A percentile compares a stretch with the other conserved stretches of the same genome.
These are phyloP conservation scores for Cucurbita argyrosperma DNA, from an alignment of 306 rosid genomes.

Conservation along the genomic window DNA sequence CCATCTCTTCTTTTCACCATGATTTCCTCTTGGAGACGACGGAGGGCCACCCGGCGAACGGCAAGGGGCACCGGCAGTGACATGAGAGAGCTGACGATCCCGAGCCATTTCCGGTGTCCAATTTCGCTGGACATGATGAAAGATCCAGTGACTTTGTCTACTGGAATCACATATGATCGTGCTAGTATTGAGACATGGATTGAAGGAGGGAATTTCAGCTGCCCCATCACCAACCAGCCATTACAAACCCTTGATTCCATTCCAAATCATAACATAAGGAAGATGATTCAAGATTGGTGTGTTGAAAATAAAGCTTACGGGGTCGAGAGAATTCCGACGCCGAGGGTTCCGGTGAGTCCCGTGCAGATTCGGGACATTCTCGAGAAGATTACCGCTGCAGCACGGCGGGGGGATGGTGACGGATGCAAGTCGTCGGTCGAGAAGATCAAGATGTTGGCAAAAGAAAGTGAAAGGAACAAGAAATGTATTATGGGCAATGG, in stretches of 20 bases:
- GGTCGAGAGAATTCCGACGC: conserved; percentile 36
- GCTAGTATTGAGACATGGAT: conserved; percentile 39
- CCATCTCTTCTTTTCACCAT: neutral
- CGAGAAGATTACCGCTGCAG: neutral
- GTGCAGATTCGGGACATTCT: conserved; percentile 11
- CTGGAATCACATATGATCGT: conserved; percentile 44
- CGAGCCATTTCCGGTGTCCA: conserved; percentile 34
- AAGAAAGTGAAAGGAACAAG: conserved; percentile 34
- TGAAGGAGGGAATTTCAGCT: conserved; percentile 28
- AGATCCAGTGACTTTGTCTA: conserved; percentile 39
- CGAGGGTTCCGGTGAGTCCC: conserved; percentile 18
- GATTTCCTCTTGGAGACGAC: conserved; percentile 33
- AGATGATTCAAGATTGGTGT: conserved; percentile 47
- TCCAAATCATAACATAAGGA: conserved; percentile 35
- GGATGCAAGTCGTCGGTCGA: conserved; percentile 11
- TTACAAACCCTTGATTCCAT: conserved; percentile 20
- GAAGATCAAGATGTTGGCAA: conserved; percentile 14
- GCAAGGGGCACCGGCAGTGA: neutral
- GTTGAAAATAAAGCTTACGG: conserved; percentile 24
- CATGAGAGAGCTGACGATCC: conserved; percentile 21
- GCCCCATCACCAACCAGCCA: conserved; percentile 32
- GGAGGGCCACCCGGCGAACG: conserved; percentile 8
- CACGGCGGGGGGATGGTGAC: neutral
- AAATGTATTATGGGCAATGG: conserved; percentile 16
- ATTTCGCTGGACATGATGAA: conserved; percentile 42